Percentiles rank a stretch among this genome's conserved stretches.
Evolutionary conservation across 1,284 basidiomycete species (phyloP).

Genomic region (Pseudozyma flocculosa): DNA sequence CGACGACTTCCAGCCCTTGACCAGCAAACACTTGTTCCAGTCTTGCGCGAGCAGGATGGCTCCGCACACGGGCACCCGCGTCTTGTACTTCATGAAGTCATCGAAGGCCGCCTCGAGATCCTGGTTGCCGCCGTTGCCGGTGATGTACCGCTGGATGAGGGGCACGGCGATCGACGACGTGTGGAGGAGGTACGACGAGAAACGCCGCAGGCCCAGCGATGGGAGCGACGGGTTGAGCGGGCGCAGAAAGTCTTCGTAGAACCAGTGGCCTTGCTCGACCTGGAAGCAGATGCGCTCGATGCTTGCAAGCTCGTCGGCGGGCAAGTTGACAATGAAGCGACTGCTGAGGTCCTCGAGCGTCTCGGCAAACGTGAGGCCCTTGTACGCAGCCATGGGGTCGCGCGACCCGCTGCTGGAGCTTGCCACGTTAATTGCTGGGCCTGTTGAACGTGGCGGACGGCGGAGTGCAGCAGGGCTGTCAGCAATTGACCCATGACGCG

Average conservation of each 20-base stretch:
- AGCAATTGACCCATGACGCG: no score
- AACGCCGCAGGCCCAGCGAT: constrained; percentile 74
- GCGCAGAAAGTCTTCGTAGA: constrained; percentile 97
- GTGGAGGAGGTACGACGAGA: constrained; percentile 80
- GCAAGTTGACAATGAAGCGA: constrained; percentile 95
- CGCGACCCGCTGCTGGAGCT: constrained; percentile 25
- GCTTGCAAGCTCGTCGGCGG: constrained; percentile 84
- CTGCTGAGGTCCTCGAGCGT: constrained; percentile 60
- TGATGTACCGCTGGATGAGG: constrained; percentile 53
- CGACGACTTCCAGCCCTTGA: constrained; percentile 95
- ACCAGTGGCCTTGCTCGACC: constrained; percentile 99
- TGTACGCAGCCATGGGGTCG: constrained; percentile 31
- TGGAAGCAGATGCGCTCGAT: constrained; percentile 96
- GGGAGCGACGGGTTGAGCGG: constrained; percentile 79
- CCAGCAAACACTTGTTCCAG: constrained; percentile 69
- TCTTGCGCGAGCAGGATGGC: constrained; percentile 88
- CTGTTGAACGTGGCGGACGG: no score
- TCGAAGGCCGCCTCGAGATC: constrained; percentile 53
- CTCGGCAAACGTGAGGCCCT: constrained; percentile 45
- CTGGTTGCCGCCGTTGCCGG: constrained; percentile 38
- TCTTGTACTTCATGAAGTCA: constrained; percentile 74
- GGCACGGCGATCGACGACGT: constrained; percentile 51
- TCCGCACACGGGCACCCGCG: constrained; percentile 95
- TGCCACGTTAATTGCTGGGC: no score
- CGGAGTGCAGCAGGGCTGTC: no score